Evolutionary conservation across 305 asterid genomes (phyloP).

Genomic region (Plantago coronopus): DNA sequence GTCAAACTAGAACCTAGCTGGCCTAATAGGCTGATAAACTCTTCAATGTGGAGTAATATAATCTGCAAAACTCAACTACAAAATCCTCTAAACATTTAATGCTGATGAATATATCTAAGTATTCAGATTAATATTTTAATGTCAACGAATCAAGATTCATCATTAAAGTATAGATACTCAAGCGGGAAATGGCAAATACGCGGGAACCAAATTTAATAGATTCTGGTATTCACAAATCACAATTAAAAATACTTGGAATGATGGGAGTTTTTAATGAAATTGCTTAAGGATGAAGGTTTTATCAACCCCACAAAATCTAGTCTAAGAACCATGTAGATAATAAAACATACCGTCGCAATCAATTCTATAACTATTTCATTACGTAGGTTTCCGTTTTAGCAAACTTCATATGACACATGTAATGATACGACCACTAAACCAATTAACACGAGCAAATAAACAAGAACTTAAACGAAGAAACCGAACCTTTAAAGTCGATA

Average conservation of each 20-base stretch:
- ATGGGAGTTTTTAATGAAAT: no score
- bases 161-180: not conserved
- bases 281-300: no score
- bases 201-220: not conserved
- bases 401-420: no score
- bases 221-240: no score
- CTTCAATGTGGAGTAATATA: not conserved
- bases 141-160: not conserved
- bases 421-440: no score
- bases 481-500: conserved; percentile 71
- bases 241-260: no score
- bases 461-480: not conserved
- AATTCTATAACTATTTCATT: no score
- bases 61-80: not conserved
- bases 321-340: no score
- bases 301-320: no score
- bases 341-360: no score
- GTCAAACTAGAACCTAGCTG: conserved; percentile 16
- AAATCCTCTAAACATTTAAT: not conserved
- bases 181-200: not conserved
- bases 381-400: no score
- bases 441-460: no score
- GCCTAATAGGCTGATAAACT: conserved; percentile 10
- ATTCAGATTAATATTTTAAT: not conserved
- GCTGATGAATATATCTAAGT: not conserved